Percentiles rank a stretch among this genome's conserved stretches.
phyloP scores from a whole-genome alignment of 352 stramenopile species.

The Globisporangium alternatum region DNA sequence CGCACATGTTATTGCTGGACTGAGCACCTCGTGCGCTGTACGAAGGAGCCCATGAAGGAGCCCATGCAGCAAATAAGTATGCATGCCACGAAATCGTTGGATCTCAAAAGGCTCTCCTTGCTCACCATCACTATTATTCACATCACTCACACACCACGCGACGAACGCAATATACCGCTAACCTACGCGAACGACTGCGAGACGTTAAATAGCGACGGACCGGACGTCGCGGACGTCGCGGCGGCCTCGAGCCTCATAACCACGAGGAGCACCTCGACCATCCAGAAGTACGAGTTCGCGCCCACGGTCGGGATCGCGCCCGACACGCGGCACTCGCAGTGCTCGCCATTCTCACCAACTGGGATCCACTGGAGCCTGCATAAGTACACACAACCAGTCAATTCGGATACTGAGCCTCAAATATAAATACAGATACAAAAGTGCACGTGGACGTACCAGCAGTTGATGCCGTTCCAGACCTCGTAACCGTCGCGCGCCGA shows the following conservation, averaged over 20 bases:
- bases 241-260: constrained; percentile 15
- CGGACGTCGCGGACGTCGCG: neutral
- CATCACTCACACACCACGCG: neutral
- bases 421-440: neutral
- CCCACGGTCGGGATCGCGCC: constrained; percentile 19
- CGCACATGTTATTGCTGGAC: no score
- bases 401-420: neutral
- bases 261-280: constrained; percentile 20
- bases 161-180: neutral
- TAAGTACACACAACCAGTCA: neutral
- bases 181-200: neutral
- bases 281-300: constrained; percentile 21
- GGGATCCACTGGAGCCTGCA: constrained; percentile 16
- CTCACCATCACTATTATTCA: neutral
- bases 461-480: constrained; percentile 23
- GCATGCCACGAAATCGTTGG: no score
- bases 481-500: constrained; percentile 13
- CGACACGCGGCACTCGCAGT: constrained; percentile 18
- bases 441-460: constrained; percentile 8
- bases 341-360: constrained; percentile 6
- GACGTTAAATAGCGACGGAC: constrained; percentile 3
- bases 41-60: no score
- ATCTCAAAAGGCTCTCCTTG: neutral
- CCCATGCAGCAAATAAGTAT: no score
- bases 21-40: no score